Percentiles rank a stretch among this genome's conserved stretches.
These are phyloP conservation scores for Hemileia vastatrix DNA, from an alignment of 1,284 basidiomycete species.

Conservation along the genomic window DNA sequence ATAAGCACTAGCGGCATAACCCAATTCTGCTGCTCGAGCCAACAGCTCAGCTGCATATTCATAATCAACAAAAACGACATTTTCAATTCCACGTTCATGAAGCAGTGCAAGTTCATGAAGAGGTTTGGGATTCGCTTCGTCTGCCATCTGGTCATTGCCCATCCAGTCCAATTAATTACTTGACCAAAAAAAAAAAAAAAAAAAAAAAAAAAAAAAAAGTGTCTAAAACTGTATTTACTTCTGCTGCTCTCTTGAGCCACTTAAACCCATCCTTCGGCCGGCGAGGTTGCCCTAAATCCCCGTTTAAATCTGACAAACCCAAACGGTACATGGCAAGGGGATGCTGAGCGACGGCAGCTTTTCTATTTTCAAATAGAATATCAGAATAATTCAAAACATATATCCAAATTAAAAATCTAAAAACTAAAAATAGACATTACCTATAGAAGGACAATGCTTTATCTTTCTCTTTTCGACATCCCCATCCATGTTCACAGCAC, in stretches of 20 bases:
- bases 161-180: neutral
- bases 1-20: conserved; percentile 91
- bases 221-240: conserved; percentile 45
- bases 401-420: neutral
- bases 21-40: conserved; percentile 87
- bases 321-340: conserved; percentile 94
- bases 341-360: conserved; percentile 80
- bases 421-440: conserved; percentile 37
- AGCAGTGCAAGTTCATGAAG: conserved; percentile 88
- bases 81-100: conserved; percentile 90
- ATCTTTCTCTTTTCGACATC: conserved; percentile 77
- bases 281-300: conserved; percentile 76
- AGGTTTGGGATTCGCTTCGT: conserved; percentile 45
- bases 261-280: conserved; percentile 92
- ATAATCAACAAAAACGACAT: conserved; percentile 89
- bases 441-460: conserved; percentile 86
- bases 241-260: conserved; percentile 93
- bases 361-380: conserved; percentile 48
- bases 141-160: conserved; percentile 3
- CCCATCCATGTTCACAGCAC: conserved; percentile 99
- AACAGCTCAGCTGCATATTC: conserved; percentile 91
- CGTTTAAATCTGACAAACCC: conserved; percentile 91
- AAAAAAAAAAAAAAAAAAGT: neutral
- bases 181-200: neutral
- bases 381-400: neutral